Evolutionary conservation across 257 asterid species (phyloP).

Genomic region (Petunia secreta): DNA sequence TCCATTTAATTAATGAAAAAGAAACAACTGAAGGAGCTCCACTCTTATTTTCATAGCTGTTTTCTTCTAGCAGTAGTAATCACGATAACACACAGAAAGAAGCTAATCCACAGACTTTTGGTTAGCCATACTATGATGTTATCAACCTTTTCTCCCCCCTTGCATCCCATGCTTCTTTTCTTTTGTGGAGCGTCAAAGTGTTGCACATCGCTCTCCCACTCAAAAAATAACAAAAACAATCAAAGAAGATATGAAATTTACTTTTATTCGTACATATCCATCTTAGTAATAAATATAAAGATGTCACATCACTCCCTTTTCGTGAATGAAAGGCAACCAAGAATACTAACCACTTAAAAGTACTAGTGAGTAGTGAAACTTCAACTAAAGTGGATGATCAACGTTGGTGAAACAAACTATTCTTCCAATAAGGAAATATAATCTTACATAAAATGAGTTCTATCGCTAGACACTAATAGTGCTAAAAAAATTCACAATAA

Average conservation of each 20-base stretch:
- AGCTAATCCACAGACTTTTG: conserved; percentile 63
- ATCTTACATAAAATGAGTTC: background rate
- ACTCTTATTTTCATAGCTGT: background rate
- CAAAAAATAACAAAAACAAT: conserved; percentile 20
- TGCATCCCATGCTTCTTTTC: background rate
- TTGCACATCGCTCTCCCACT: conserved; percentile 37
- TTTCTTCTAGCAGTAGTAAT: conserved; percentile 26
- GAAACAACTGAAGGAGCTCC: conserved; percentile 26
- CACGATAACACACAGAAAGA: conserved; percentile 33
- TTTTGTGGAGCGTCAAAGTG: conserved; percentile 31
- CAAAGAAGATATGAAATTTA: background rate
- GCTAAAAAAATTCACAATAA: no score
- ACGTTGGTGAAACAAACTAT: conserved; percentile 32
- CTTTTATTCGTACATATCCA: background rate
- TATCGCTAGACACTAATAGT: no score
- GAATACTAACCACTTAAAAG: conserved; percentile 65
- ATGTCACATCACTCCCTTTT: conserved; percentile 64
- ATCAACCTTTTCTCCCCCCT: conserved; percentile 7
- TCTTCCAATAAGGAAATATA: conserved; percentile 25
- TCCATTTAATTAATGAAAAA: conserved; percentile 55
- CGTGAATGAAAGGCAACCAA: conserved; percentile 74
- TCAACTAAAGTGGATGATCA: conserved; percentile 36
- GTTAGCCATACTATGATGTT: conserved; percentile 46
- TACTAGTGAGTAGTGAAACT: conserved; percentile 36
- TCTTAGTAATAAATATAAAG: conserved; percentile 25